These are phyloP conservation scores for Thermothelomyces thermophilus DNA, from an alignment of 2,329 filamentous ascomycete species.

Conservation along the genomic window DNA sequence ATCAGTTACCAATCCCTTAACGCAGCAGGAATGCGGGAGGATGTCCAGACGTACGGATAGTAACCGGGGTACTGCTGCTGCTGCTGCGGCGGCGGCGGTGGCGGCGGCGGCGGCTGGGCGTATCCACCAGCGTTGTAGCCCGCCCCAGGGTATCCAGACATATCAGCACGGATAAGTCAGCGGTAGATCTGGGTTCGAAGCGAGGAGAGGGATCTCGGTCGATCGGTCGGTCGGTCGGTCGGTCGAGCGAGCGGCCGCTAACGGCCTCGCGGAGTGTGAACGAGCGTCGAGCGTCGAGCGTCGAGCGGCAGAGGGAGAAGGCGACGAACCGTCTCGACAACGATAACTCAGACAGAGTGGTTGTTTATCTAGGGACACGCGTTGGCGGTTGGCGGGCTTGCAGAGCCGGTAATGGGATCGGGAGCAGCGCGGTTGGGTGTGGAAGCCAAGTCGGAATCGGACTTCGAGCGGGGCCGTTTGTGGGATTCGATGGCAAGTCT, in stretches of 20 bases:
- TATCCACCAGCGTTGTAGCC: conserved; percentile 47
- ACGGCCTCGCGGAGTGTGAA: conserved; percentile 7
- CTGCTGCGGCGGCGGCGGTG: conserved; percentile 31
- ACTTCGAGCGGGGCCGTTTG: neutral
- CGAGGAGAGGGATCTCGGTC: neutral
- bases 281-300: conserved; percentile 4
- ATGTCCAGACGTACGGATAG: conserved; percentile 49
- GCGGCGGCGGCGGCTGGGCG: conserved; percentile 29
- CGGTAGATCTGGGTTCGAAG: neutral
- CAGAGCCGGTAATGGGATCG: neutral
- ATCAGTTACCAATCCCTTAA: conserved; percentile 16
- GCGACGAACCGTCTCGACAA: too few relatives aligned
- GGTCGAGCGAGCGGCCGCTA: conserved; percentile 8
- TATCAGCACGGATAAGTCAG: conserved; percentile 28
- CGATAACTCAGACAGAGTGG: neutral
- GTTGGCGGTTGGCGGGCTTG: neutral
- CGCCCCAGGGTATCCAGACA: conserved; percentile 58
- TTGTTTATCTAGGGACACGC: neutral
- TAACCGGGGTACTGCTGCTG: conserved; percentile 43
- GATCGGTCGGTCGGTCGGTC: neutral
- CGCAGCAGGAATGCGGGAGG: neutral
- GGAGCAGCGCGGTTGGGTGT: neutral
- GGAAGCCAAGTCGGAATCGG: neutral
- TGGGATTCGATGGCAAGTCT: conserved; percentile 1
- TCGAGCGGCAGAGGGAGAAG: neutral